Evolutionary conservation across 2,329 filamentous ascomycete species (phyloP), one percentile per base, ranked within the genome.

Genomic region (Beauveria sp.): DNA sequence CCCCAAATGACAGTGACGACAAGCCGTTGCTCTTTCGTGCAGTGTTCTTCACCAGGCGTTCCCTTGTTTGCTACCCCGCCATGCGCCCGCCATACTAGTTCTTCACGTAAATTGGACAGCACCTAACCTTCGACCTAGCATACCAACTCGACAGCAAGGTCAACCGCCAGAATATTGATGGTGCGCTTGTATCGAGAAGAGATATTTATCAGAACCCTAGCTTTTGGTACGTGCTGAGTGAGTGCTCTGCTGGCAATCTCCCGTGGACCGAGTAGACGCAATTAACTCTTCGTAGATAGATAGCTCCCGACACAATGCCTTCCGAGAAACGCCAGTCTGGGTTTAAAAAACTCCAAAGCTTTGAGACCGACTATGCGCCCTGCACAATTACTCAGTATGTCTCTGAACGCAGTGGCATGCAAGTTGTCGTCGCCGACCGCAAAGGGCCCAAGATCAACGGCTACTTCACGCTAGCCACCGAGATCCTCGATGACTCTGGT

Each of bases 401-500:
- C 71, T 99, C 95, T 6, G 86, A 91, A 68, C 84, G 91, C 65
- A 99, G 93, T 65, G 95, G 95, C 58, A 95, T 99, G 91, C 88
- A 93, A 67, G 89, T 96, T 40, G 87, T 96, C 46, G 90, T 97
- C 55, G 91, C 96, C 67, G 90, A 98, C 72, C 88, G 92, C 68
- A 87, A 95, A 72, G 93, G 95, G 0, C 95, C 95, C n/a, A 98
- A 97, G 74, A 84, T 97, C 64, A 89, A 90, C 67, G 95, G 95
- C 40, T 96, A 96, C 76, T 99, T 99, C 75, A 89, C 93, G 40
- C 83, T 99, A 59, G 95, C 95, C 40, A 99, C 95, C 3, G 95
- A 99, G 76, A 98, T 99, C 68, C 89, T 96, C 69, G 95, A 99
- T 77, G 92, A 99, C 74, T 98, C 93, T 12, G 95, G 95, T 46